Conservation (phyloP, 1,284 basidiomycete species). For the Earliella scabrosa region DNA sequence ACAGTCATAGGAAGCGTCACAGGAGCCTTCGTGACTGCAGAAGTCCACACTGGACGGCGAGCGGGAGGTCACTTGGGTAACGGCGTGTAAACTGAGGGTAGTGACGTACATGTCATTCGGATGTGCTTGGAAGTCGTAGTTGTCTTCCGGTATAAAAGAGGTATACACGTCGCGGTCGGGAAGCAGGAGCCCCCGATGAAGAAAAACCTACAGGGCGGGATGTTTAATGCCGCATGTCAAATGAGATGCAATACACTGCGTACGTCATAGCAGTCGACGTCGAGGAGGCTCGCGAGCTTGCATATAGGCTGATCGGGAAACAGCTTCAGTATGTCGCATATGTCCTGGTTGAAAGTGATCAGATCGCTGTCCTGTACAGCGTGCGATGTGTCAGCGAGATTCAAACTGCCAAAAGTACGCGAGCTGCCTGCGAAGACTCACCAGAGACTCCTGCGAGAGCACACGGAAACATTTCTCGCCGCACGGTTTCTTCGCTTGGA, state of each 20-base stretch:
- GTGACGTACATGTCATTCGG: too few species aligned
- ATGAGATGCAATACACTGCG: conserved; percentile 4
- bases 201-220: conserved; percentile 25
- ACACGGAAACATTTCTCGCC: conserved; percentile 13
- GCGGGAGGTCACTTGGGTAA: too few species aligned
- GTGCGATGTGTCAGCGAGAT: too few species aligned
- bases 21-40: conserved; percentile 47
- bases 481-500: neutral
- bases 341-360: conserved; percentile 1
- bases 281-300: conserved; percentile 42
- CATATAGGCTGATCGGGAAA: conserved; percentile 40
- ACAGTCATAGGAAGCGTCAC: conserved; percentile 36
- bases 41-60: too few species aligned
- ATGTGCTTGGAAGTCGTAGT: too few species aligned
- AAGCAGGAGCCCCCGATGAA: neutral
- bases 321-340: conserved; percentile 29
- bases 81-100: neutral
- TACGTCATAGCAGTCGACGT: conserved; percentile 46
- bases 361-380: neutral
- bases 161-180: neutral
- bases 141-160: neutral
- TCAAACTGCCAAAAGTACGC: too few species aligned
- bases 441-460: too few species aligned
- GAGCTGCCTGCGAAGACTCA: too few species aligned
- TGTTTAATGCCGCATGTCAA: neutral